Evolutionary conservation across 345 rosid genomes (phyloP), one percentile per base, ranked within the genome.

Genomic region (Salix purpurea): DNA sequence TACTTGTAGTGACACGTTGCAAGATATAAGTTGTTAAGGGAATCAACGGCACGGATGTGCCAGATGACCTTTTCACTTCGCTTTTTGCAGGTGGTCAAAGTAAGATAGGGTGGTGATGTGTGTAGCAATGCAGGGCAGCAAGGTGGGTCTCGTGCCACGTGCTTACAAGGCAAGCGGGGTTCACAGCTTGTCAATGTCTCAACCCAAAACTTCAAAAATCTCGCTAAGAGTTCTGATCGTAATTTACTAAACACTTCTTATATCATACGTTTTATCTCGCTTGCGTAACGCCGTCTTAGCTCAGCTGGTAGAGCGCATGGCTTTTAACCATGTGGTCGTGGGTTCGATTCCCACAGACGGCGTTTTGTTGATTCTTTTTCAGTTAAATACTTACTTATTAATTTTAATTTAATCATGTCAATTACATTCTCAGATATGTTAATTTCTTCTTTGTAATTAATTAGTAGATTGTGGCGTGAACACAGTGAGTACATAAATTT

Each of bases 281-380:
- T 0, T 0, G 1, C 0, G 1, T 11, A n/a, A 10, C 0, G 89
- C 91, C 88, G 85, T 84, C 89, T 84, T 89, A 87, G 88, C 88
- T 90, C 90, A 89, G 94, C 84, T n/a, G 89, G 89, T 88, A 84
- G 92, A 88, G 91, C 90, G 87, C 87, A 86, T 88, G 90, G 88
- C 90, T 87, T 86, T 86, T 89, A 87, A 87, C 86, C 91, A 82
- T 80, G 86, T 89, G 94, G 92, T 76, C 88, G 88, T 85, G 91
- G 90, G 89, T 88, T 86, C 84, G 86, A 89, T 89, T 85, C 86
- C 88, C 90, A 87, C 88, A 83, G 86, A 84, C 86, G 85, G 88
- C 85, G 86, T 1, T 30, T 8, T 12, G 3, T 3, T 30, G 16
- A 26, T 12, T 64, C 1, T 10, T 64, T 12, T 64, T 62, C 30